Evolutionary conservation across 1,284 basidiomycete genomes (phyloP), one percentile per base, ranked within the genome.

Genomic region (Sanghuangporus sanghuang): DNA sequence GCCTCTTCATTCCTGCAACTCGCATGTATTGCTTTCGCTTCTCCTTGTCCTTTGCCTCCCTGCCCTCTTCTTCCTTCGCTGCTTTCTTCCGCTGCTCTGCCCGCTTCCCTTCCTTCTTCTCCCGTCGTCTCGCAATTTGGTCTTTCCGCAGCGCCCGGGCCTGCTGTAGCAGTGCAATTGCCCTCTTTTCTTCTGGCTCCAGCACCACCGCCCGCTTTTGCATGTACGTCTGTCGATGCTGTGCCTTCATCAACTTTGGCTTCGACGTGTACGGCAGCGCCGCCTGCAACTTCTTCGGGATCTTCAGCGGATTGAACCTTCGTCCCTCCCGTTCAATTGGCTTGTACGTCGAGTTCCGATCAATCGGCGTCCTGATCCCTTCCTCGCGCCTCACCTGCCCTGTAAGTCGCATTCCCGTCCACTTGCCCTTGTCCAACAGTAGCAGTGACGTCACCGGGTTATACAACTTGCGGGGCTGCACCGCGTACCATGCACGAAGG

Each of bases 321-420:
- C 96, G 87, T 1, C 86, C 83, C 3, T 86, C 81, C 6, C 97
- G 87, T 67, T 91, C 87, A 66, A 97, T 79, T 46, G 82, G 79
- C 74, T 92, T 93, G 82, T 99, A 99, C 3, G 86, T 86, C 59
- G 95, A 98, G 74, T 98, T 94, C 68, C 90, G 83, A 68, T 87
- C 79, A 39, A 86, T 74, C 0, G 95, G 96, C 6, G 95, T 94
- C 72, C 93, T 92, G 53, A 96, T 71, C 2, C 85, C 87, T 70
- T 95, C 83, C 18, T 95, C 93, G 23, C 88, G 83, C 14, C 97
- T 85, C 23, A 99, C 88, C 73, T 95, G 87, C 39, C 97, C 96
- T 0, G 96, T 98, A 42, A 98, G 82, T 40, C 97, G 88, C 96
- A 99, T 99, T 1, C 96, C 96, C 48, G 83, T 76, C 94, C 95